These are phyloP conservation scores for Acacia pycnantha DNA, from an alignment of 331 rosid species.

Conservation along the genomic window DNA sequence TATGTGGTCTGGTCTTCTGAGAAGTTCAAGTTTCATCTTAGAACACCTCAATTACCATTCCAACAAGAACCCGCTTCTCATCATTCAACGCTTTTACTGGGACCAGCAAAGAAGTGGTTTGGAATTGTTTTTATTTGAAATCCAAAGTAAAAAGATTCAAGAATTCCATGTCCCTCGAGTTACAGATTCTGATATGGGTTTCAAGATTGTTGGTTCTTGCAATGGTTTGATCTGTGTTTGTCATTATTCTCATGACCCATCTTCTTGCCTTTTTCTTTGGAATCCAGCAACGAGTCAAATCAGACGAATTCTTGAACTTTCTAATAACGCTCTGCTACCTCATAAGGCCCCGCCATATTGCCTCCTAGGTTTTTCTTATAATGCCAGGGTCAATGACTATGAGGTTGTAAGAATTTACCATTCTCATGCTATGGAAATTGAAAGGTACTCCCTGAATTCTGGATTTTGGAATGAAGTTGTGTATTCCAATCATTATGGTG, in stretches of 20 bases:
- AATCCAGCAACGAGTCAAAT: constrained; percentile 8
- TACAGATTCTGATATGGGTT: constrained; percentile 31
- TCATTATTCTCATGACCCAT: constrained; percentile 24
- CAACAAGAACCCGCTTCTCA: constrained; percentile 15
- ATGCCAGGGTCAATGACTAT: constrained; percentile 5
- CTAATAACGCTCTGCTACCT: constrained; percentile 7
- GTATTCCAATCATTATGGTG: neutral
- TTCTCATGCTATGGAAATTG: constrained; percentile 8
- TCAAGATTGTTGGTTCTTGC: constrained; percentile 34
- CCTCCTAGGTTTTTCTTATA: constrained; percentile 27
- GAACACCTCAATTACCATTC: neutral
- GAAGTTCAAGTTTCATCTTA: neutral
- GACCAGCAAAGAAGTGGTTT: neutral
- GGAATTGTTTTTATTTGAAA: constrained; percentile 18
- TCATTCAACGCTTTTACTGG: constrained; percentile 25
- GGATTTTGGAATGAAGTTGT: constrained; percentile 31
- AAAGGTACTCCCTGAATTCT: constrained; percentile 9
- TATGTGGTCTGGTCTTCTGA: neutral
- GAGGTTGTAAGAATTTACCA: constrained; percentile 30
- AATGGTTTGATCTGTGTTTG: constrained; percentile 19
- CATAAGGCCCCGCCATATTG: constrained; percentile 37
- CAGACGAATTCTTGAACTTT: neutral
- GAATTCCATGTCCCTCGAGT: constrained; percentile 26
- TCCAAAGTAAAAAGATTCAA: neutral
- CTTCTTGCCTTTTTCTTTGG: constrained; percentile 30